phyloP scores from a whole-genome alignment of 805 yeast genomes.

The Naumovozyma baii region DNA sequence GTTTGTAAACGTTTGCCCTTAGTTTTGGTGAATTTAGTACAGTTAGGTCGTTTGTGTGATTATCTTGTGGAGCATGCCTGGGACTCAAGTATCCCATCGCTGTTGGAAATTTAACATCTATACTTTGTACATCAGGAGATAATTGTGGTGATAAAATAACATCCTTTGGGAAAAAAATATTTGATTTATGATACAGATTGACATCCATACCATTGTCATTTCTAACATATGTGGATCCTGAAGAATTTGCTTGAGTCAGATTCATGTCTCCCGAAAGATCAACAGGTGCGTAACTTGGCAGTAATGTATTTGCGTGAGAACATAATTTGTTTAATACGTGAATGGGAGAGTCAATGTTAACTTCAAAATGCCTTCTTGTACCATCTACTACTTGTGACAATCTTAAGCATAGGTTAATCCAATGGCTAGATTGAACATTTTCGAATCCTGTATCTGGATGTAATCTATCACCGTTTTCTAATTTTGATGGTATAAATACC shows the following conservation, averaged over 20 bases:
- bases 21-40: constrained; percentile 24
- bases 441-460: constrained; percentile 81
- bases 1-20: constrained; percentile 47
- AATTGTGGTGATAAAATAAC: constrained; percentile 36
- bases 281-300: constrained; percentile 54
- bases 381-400: constrained; percentile 52
- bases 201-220: constrained; percentile 3
- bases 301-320: constrained; percentile 65
- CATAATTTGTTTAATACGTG: constrained; percentile 67
- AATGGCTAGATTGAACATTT: constrained; percentile 79
- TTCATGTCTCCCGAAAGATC: constrained; percentile 1
- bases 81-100: not conserved
- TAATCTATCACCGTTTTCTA: constrained; percentile 44
- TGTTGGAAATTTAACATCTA: constrained; percentile 28
- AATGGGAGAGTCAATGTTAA: constrained; percentile 87
- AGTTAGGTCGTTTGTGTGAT: not conserved
- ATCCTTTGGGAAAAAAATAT: constrained; percentile 32
- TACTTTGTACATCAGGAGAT: constrained; percentile 44
- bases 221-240: not conserved
- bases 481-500: constrained; percentile 62
- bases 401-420: constrained; percentile 83
- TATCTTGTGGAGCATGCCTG: not conserved
- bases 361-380: constrained; percentile 81
- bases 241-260: not conserved
- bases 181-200: constrained; percentile 26